phyloP scores from a whole-genome alignment of 2,329 filamentous ascomycete genomes.

The Orbilia ellipsospora region DNA sequence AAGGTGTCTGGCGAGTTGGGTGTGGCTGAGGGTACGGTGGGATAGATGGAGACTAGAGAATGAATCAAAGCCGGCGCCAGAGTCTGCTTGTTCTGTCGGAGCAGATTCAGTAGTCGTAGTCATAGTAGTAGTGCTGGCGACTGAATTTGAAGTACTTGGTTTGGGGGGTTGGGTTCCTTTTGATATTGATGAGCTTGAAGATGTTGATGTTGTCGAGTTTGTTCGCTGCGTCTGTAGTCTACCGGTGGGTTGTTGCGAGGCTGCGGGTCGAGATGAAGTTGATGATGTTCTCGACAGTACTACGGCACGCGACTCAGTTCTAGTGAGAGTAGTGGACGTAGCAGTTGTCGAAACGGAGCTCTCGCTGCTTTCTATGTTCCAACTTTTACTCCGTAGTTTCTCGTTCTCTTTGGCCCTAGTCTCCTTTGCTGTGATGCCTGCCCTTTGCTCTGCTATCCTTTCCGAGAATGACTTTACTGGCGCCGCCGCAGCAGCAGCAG shows the following conservation, averaged over 20 bases:
- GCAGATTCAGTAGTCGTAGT: constrained; percentile 1
- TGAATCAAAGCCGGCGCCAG: constrained; percentile 72
- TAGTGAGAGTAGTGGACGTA: not conserved
- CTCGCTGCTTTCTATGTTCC: constrained; percentile 69
- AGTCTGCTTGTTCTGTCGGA: constrained; percentile 13
- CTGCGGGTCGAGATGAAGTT: constrained; percentile 14
- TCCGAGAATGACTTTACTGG: constrained; percentile 79
- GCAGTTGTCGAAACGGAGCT: constrained; percentile 1
- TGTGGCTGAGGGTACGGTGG: constrained; percentile 83
- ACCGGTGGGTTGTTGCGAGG: constrained; percentile 7
- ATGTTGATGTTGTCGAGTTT: constrained; percentile 63
- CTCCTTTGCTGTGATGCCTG: constrained; percentile 67
- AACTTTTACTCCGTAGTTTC: constrained; percentile 68
- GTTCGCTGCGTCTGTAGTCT: constrained; percentile 60
- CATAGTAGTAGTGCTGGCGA: not conserved
- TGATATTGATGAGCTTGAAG: not conserved
- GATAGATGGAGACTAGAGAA: constrained; percentile 88
- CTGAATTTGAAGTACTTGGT: not conserved
- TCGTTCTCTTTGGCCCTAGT: constrained; percentile 69
- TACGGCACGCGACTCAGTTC: constrained; percentile 57
- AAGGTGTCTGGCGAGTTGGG: constrained; percentile 80
- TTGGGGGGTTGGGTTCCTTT: constrained; percentile 25
- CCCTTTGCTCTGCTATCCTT: constrained; percentile 77
- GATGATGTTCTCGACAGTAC: constrained; percentile 42
- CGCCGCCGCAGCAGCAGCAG: not conserved